A percentile compares a stretch with the other conserved stretches of the same genome.
Conservation (phyloP, 2,329 filamentous ascomycete genomes). For the Neofusicoccum kwambonambiense region DNA sequence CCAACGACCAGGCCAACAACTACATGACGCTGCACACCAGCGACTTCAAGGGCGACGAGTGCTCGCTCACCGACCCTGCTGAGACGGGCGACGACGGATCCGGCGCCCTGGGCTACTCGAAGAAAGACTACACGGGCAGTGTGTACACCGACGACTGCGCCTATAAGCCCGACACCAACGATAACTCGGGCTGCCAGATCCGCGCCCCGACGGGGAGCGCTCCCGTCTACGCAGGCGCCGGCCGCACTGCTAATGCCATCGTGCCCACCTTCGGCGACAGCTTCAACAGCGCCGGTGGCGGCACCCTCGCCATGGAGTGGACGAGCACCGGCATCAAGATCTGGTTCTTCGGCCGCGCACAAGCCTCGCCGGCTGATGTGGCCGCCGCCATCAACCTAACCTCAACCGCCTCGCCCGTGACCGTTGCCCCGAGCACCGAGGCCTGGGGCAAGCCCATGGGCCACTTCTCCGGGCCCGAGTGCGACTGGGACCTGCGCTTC, state of each 20-base stretch:
- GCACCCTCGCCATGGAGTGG: slow-evolving; percentile 43
- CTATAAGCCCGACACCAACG: slow-evolving; percentile 11
- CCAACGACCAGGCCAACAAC: slow-evolving; percentile 30
- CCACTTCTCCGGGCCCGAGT: slow-evolving; percentile 39
- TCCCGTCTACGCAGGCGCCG: slow-evolving; percentile 14
- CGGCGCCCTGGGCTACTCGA: background rate
- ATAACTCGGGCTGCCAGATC: slow-evolving; percentile 40
- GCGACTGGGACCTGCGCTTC: slow-evolving; percentile 47
- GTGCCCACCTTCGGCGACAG: slow-evolving; percentile 31
- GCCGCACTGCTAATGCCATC: slow-evolving; percentile 22
- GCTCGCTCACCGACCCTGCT: slow-evolving; percentile 18
- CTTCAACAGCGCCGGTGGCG: slow-evolving; percentile 38
- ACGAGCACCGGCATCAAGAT: slow-evolving; percentile 37
- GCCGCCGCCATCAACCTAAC: slow-evolving; percentile 23
- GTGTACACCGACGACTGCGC: slow-evolving; percentile 46
- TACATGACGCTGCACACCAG: slow-evolving; percentile 34
- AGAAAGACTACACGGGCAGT: slow-evolving; percentile 32
- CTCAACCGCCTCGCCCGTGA: slow-evolving; percentile 1
- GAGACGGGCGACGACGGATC: background rate
- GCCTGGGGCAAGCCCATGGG: slow-evolving; percentile 31
- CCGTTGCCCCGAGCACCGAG: slow-evolving; percentile 21
- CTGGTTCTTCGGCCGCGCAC: slow-evolving; percentile 35
- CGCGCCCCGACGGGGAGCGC: slow-evolving; percentile 20
- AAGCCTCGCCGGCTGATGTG: background rate
- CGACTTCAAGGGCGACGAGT: slow-evolving; percentile 21